Base-by-base conservation (phyloP, 768 basidiomycete species). In the Phaffia australis region DNA sequence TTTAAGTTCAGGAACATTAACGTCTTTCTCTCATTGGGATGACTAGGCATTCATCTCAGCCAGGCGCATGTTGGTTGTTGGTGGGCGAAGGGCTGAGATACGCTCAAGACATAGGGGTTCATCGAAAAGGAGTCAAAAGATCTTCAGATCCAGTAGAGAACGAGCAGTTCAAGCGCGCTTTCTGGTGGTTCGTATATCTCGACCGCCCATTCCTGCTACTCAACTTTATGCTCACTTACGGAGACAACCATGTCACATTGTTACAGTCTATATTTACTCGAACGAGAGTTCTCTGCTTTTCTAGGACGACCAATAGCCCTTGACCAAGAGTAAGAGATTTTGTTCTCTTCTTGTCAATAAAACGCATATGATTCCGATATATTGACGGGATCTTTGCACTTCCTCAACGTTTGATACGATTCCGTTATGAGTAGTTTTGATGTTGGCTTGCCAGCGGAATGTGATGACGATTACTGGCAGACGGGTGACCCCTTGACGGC, bases 51-150 rank as follows among this genome's bases (percentile, higher is more conserved):
- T 63, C 56, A 7, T 46, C 30, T 35, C 67, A 69, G 32, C 67
- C 67, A 0, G 67, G 67, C 16, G 48, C 67, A 15, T 69, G 67
- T 46, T 69, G 67, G 67, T 8, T 69, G 30, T n/a, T 69, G 11
- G 50, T 56, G n/a, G 67, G 67, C 30, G 67, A 69, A 55, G 67
- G 67, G 7, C 49, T 69, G 6, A 35, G 63, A 19, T 69, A 29
- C 18, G 67, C 67, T 19, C 66, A 69, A 52, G 67, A 69, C 51
- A 58, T 69, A 25, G 67, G 61, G 6, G 60, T 69, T 19, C 67
- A 69, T 48, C 67, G 67, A 7, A 27, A 23, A 7, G 55, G 67
- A 15, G 63, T 63, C 16, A 56, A 69, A 35, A 32, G 67, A 11
- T 69, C 67, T 16, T 49, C 55, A 35, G 62, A 64, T 30, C 42